Evolutionary conservation across 2,329 filamentous ascomycete species (phyloP).

Genomic region (Cladosporium oxysporum): DNA sequence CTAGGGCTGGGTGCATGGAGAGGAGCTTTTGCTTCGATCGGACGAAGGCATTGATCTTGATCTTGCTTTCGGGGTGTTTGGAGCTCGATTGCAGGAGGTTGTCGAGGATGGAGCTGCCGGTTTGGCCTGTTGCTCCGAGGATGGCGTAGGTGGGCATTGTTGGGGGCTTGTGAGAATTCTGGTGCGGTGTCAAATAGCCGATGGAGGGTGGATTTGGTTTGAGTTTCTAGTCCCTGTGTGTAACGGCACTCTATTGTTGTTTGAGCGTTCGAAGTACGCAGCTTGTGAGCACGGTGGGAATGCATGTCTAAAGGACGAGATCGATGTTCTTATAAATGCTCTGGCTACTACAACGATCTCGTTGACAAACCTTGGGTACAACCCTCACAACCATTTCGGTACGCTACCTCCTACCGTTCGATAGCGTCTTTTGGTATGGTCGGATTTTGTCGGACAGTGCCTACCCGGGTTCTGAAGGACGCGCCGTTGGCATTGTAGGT

Average conservation of each 20-base stretch:
- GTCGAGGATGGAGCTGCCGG: conserved; percentile 45
- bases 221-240: no score
- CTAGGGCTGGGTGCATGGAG: conserved; percentile 37
- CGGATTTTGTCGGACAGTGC: not conserved
- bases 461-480: not conserved
- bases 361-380: not conserved
- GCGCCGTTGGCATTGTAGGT: not conserved
- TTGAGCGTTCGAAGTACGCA: no score
- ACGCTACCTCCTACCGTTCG: not conserved
- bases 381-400: not conserved
- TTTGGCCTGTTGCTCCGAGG: conserved; percentile 42
- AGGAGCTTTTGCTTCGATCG: conserved; percentile 46
- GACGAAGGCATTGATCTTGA: conserved; percentile 46
- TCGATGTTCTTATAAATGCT: not conserved
- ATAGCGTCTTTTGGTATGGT: not conserved
- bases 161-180: not conserved
- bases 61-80: conserved; percentile 10
- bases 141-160: conserved; percentile 26
- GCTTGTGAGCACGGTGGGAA: no score
- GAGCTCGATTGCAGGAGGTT: conserved; percentile 38
- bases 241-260: no score
- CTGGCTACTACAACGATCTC: not conserved
- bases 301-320: not conserved
- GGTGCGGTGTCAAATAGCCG: no score
- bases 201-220: no score